Conservation (phyloP, 495 filamentous ascomycete species). For the Penicillium cataractarum region DNA sequence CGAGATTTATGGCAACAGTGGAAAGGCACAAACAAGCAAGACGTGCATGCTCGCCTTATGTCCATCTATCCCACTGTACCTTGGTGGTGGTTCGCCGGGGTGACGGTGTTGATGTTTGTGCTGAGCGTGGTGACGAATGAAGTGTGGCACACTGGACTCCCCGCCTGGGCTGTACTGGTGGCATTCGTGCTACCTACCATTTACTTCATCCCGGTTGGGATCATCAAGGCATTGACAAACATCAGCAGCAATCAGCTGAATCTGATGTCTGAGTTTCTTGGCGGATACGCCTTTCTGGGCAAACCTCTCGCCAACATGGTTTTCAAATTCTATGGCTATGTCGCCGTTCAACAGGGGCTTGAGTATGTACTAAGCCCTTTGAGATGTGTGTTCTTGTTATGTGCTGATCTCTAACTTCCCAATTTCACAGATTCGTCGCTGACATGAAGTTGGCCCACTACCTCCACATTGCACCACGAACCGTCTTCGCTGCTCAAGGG, state of each 20-base stretch:
- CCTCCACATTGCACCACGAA: slow-evolving; percentile 72
- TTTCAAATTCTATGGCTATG: slow-evolving; percentile 77
- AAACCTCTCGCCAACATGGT: slow-evolving; percentile 70
- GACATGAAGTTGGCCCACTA: slow-evolving; percentile 80
- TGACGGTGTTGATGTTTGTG: slow-evolving; percentile 55
- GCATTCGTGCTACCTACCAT: slow-evolving; percentile 51
- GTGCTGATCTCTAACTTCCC: slow-evolving; percentile 11
- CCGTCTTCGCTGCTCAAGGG: slow-evolving; percentile 69
- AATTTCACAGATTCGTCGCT: slow-evolving; percentile 61
- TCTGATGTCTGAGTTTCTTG: slow-evolving; percentile 71
- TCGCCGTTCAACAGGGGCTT: slow-evolving; percentile 60
- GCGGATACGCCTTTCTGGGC: slow-evolving; percentile 71
- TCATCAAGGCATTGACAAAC: slow-evolving; percentile 67
- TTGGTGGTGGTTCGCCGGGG: slow-evolving; percentile 48
- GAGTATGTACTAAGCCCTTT: slow-evolving; percentile 43
- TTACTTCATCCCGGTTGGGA: slow-evolving; percentile 51
- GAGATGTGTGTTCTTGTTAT: not conserved
- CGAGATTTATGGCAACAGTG: slow-evolving; percentile 64
- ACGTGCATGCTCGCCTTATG: slow-evolving; percentile 52
- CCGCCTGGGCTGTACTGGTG: slow-evolving; percentile 70
- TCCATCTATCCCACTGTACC: slow-evolving; percentile 40
- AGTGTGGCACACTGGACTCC: slow-evolving; percentile 65
- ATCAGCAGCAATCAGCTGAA: slow-evolving; percentile 68
- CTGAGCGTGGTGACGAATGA: slow-evolving; percentile 66
- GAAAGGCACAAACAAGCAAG: slow-evolving; percentile 59